Percentiles rank a stretch among this genome's conserved stretches.
phyloP scores from a whole-genome alignment of 805 yeast genomes.

The Candida alai region DNA sequence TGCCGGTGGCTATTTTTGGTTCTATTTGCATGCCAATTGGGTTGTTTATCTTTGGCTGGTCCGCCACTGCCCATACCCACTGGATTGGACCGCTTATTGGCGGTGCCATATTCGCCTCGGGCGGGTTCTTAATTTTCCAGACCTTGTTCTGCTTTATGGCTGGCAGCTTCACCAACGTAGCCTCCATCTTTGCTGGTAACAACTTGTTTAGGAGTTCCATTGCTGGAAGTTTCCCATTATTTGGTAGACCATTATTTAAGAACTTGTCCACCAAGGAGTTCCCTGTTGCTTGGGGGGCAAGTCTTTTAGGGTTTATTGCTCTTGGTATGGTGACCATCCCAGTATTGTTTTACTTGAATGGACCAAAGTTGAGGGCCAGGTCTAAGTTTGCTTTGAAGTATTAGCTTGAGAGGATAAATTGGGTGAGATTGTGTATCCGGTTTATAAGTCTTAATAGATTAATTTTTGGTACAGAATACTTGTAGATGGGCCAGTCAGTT shows the following conservation, averaged over 20 bases:
- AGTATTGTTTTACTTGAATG: constrained; percentile 38
- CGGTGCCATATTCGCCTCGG: constrained; percentile 34
- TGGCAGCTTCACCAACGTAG: constrained; percentile 42
- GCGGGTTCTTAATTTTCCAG: constrained; percentile 46
- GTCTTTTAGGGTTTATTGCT: constrained; percentile 41
- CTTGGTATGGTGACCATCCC: constrained; percentile 46
- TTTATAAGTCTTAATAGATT: too few relatives aligned
- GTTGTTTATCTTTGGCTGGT: constrained; percentile 48
- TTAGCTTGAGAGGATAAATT: too few relatives aligned
- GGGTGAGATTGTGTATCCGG: too few relatives aligned
- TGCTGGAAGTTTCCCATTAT: constrained; percentile 60
- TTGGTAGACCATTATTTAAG: constrained; percentile 55
- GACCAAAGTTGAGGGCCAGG: constrained; percentile 39
- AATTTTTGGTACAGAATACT: too few relatives aligned
- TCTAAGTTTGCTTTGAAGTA: constrained; percentile 28
- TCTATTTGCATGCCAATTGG: constrained; percentile 34
- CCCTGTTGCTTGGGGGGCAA: constrained; percentile 57
- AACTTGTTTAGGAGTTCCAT: constrained; percentile 43
- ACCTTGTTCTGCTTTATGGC: constrained; percentile 46
- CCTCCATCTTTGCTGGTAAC: constrained; percentile 57
- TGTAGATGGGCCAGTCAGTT: too few relatives aligned
- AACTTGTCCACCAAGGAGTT: constrained; percentile 44
- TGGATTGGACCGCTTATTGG: constrained; percentile 49
- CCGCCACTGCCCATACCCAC: constrained; percentile 34
- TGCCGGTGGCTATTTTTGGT: constrained; percentile 36